Base-by-base conservation (phyloP, 148 eudicot genomes). In the Chenopodium album region DNA sequence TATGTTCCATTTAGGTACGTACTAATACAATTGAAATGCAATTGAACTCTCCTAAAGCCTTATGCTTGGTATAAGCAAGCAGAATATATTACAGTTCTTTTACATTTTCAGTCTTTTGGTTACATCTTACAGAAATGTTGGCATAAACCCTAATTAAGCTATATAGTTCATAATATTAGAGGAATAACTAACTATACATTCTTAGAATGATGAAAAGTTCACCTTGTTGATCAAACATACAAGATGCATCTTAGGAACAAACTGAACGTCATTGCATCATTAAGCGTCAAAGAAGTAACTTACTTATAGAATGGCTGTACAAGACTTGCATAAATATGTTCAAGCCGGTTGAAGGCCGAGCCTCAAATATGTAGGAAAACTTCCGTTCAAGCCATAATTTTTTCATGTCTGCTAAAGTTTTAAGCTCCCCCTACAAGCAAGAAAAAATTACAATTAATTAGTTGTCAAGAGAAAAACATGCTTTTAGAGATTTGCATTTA, bases 361-460 rank as follows among this genome's bases (percentile, higher is more conserved):
- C 93, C 87, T 91, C 97, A 79, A 90, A 94, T 75, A 94, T 89
- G 82, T 83, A 92, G 67, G 98, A 88, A 83, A 94, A 91, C 83
- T 91, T 91, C 68, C 87, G 90, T 28, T 85, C 84, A 85, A 87
- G 90, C 98, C 98, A 94, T 26, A 92, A 62, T 70, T 77, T 88
- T 88, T 91, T 94, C 92, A 92, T 88, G 81, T 90, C 92, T 29
- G 84, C 84, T 79, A 92, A 83, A 12, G 85, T 82, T 60, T 81
- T 87, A 22, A 85, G 83, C 76, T 83, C 87, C 59, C 80, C 88
- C 93, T 92, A 75, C 69, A 82, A 69, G 31, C 63, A 6, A 64
- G 73, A 62, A 44, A 69, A 80, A 68, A 48, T 20, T 37, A 29
- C 34, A 59, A 50, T 48, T 52, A 63, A 59, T 48, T 52, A 63